Conservation (phyloP, 345 rosid species). For the Euphorbia lathyris region DNA sequence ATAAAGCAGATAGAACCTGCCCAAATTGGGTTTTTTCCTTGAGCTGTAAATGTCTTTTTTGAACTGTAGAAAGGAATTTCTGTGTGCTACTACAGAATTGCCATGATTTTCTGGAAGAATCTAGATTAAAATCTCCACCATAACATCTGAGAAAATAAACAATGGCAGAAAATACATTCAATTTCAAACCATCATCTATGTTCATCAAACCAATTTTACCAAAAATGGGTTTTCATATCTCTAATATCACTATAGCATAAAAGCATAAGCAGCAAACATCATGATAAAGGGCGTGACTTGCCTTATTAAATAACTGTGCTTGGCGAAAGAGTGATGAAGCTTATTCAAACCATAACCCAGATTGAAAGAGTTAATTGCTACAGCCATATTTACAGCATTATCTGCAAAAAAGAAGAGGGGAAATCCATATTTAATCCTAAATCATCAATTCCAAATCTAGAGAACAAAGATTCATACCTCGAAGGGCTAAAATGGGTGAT, state of each 20-base stretch:
- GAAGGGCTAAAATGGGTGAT: too few relatives aligned
- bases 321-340: not conserved
- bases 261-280: not conserved
- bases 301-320: constrained; percentile 6
- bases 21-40: not conserved
- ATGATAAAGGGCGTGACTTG: not conserved
- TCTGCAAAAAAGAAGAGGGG: not conserved
- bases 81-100: constrained; percentile 13
- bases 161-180: not conserved
- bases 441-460: too few relatives aligned
- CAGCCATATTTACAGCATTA: constrained; percentile 2
- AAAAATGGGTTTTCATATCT: not conserved
- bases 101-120: constrained; percentile 14
- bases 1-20: constrained; percentile 16
- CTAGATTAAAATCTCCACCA: constrained; percentile 13
- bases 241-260: not conserved
- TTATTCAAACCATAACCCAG: not conserved
- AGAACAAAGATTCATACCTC: not conserved
- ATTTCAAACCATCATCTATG: not conserved
- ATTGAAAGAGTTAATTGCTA: not conserved
- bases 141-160: constrained; percentile 25
- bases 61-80: constrained; percentile 6
- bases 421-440: too few relatives aligned
- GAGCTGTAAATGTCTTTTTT: constrained; percentile 10
- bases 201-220: not conserved